A percentile compares a stretch with the other conserved stretches of the same genome.
Conservation (phyloP, 306 rosid genomes). For the Mucuna pruriens region DNA sequence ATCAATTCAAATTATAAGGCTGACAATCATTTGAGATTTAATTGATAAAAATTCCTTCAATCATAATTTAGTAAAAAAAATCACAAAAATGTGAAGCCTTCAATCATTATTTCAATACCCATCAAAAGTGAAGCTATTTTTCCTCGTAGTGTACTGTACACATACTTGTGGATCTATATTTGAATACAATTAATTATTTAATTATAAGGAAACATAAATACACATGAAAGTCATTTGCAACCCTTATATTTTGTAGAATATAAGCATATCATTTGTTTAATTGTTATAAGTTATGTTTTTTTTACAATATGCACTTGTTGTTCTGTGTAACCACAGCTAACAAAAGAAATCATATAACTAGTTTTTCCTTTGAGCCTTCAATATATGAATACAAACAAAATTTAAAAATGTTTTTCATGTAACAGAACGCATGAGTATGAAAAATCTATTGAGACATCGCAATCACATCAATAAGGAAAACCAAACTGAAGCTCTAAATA, state of each 20-base stretch:
- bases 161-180: not conserved
- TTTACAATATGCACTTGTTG: not conserved
- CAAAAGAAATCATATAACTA: not conserved
- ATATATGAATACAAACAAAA: not conserved
- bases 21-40: too few species aligned
- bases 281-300: not conserved
- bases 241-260: not conserved
- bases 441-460: constrained; percentile 3
- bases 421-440: constrained; percentile 1
- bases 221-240: not conserved
- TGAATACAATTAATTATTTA: not conserved
- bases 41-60: too few species aligned
- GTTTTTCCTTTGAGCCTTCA: not conserved
- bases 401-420: not conserved
- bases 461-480: constrained; percentile 9
- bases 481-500: not conserved
- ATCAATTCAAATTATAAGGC: too few species aligned
- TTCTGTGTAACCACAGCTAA: constrained; percentile 5
- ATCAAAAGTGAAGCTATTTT: too few species aligned
- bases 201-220: too few species aligned
- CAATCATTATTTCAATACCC: too few species aligned
- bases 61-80: too few species aligned
- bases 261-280: not conserved
- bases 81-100: too few species aligned
- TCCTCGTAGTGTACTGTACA: not conserved